phyloP scores from a whole-genome alignment of 2,329 filamentous ascomycete genomes.

The Achaetomium macrosporum region DNA sequence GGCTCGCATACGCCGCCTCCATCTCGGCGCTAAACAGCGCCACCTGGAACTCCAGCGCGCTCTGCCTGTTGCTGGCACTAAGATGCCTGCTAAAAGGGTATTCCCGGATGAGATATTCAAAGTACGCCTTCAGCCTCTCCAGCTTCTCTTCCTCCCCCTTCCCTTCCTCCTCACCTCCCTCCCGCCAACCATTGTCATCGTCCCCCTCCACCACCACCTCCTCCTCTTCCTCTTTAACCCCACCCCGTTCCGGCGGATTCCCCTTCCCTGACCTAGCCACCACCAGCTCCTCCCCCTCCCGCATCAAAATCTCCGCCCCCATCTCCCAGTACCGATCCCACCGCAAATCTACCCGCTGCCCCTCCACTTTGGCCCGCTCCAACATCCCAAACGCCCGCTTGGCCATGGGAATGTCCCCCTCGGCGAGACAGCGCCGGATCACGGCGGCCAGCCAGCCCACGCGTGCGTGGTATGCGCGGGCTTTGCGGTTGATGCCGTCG shows the following conservation, averaged over 20 bases:
- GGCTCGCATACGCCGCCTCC: conserved; percentile 63
- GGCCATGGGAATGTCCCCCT: conserved; percentile 65
- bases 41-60: conserved; percentile 72
- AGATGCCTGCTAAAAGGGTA: conserved; percentile 62
- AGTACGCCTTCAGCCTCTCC: conserved; percentile 52
- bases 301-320: conserved; percentile 77
- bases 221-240: neutral
- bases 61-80: conserved; percentile 50
- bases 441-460: conserved; percentile 62
- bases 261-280: neutral
- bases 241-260: neutral
- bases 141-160: conserved; percentile 35
- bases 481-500: conserved; percentile 16
- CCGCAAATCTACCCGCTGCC: conserved; percentile 60
- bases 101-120: conserved; percentile 71
- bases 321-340: conserved; percentile 70
- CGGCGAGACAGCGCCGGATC: conserved; percentile 65
- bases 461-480: conserved; percentile 40
- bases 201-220: conserved; percentile 4
- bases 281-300: conserved; percentile 37
- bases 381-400: conserved; percentile 70
- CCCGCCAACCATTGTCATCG: conserved; percentile 31
- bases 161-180: neutral
- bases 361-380: conserved; percentile 48
- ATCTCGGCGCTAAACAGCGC: conserved; percentile 77